phyloP scores from a whole-genome alignment of 2,329 filamentous ascomycete genomes.

The Phialophora macrospora region DNA sequence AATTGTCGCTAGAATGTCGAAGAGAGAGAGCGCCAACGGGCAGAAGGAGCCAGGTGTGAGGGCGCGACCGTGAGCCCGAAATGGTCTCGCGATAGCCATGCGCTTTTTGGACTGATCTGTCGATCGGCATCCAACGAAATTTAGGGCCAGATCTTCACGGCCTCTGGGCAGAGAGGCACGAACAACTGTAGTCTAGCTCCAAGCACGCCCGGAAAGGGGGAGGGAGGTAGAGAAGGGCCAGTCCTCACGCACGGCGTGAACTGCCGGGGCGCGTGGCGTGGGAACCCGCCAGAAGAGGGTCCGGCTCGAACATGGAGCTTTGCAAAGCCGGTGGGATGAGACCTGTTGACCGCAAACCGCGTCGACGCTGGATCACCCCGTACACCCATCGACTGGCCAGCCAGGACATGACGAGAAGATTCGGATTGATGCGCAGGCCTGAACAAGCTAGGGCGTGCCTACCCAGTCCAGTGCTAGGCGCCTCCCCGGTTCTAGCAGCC shows the following conservation, averaged over 20 bases:
- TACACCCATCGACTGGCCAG: constrained; percentile 25
- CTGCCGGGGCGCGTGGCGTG: constrained; percentile 33
- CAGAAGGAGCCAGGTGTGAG: constrained; percentile 14
- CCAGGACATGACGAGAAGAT: constrained; percentile 16
- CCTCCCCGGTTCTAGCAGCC: constrained; percentile 36
- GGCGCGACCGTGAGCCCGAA: constrained; percentile 17
- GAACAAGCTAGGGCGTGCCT: constrained; percentile 18
- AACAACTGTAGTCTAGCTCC: constrained; percentile 18
- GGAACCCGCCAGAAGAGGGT: constrained; percentile 17
- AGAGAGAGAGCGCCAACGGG: constrained; percentile 14
- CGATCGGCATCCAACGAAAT: constrained; percentile 29
- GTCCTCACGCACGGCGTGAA: constrained; percentile 24
- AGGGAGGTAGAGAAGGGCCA: constrained; percentile 3
- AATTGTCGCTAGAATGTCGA: constrained; percentile 25
- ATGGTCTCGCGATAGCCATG: constrained; percentile 23
- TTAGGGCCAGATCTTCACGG: constrained; percentile 32
- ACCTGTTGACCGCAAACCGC: constrained; percentile 11
- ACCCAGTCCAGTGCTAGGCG: constrained; percentile 8
- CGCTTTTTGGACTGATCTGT: constrained; percentile 29
- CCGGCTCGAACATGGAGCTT: constrained; percentile 26
- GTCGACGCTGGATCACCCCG: constrained; percentile 17
- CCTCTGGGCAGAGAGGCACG: neutral
- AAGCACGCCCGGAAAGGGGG: constrained; percentile 10
- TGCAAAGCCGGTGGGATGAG: constrained; percentile 21
- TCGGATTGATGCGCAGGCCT: constrained; percentile 34